Percentiles rank a stretch among this genome's conserved stretches.
Evolutionary conservation across 2,329 filamentous ascomycete species (phyloP).

Genomic region (Pseudogymnoascus sp.): DNA sequence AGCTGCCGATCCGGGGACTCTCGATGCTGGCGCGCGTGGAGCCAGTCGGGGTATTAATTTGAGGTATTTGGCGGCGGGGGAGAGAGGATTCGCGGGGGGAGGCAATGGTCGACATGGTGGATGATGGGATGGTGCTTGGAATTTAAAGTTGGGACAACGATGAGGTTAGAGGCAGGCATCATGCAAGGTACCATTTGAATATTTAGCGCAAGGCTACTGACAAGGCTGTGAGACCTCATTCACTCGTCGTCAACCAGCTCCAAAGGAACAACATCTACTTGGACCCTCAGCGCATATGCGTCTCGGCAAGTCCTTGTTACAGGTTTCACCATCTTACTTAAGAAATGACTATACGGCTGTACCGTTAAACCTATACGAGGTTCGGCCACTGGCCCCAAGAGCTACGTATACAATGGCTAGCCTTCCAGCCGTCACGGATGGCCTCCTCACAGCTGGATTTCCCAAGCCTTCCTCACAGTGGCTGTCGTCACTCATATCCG

Average conservation of each 20-base stretch:
- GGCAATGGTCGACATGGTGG: slow-evolving; percentile 55
- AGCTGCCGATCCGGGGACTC: slow-evolving; percentile 34
- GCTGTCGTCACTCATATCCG: slow-evolving; percentile 44
- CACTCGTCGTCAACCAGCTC: not conserved
- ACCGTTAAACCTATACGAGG: not conserved
- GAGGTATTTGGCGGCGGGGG: slow-evolving; percentile 48
- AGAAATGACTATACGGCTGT: not conserved
- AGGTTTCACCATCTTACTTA: not conserved
- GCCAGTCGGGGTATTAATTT: slow-evolving; percentile 58
- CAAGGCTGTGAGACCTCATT: slow-evolving; percentile 16
- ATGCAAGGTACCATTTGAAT: slow-evolving; percentile 11
- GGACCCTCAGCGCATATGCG: slow-evolving; percentile 4
- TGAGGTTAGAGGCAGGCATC: slow-evolving; percentile 11
- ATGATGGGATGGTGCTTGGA: not conserved
- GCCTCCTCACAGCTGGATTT: not conserved
- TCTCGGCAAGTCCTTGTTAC: not conserved
- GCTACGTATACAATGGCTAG: slow-evolving; percentile 28
- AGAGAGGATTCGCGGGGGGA: slow-evolving; percentile 52
- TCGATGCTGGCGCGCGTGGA: slow-evolving; percentile 71
- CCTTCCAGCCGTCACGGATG: slow-evolving; percentile 38
- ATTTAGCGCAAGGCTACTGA: slow-evolving; percentile 17
- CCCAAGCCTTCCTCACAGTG: slow-evolving; percentile 11
- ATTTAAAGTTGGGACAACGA: slow-evolving; percentile 1
- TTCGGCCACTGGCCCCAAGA: not conserved
- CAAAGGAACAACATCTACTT: not conserved